Conservation (phyloP, 2,329 filamentous ascomycete genomes). For the Aspergillus aculeatus region DNA sequence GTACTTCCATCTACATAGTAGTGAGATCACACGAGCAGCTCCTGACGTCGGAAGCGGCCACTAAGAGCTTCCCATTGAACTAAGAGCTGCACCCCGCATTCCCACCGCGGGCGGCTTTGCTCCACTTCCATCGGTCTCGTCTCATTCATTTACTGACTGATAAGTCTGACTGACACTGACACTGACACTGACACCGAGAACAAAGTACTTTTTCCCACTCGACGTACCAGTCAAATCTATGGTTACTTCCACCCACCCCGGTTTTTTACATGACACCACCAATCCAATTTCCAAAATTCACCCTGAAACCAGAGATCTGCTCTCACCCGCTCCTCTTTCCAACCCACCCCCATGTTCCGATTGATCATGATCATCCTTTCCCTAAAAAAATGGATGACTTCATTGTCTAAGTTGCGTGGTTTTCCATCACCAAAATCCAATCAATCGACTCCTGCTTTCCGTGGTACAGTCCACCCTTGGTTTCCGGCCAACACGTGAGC, state of each 20-base stretch:
- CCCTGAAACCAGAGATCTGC: background rate
- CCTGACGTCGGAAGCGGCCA: constrained; percentile 29
- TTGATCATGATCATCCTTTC: background rate
- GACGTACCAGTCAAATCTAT: no score
- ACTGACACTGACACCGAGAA: background rate
- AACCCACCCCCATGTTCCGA: background rate
- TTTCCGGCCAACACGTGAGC: background rate
- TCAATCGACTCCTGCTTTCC: background rate
- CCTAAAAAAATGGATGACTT: background rate
- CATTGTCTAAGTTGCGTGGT: background rate
- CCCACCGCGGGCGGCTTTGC: constrained; percentile 13
- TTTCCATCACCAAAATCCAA: background rate
- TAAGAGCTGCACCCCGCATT: constrained; percentile 40
- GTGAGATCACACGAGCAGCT: constrained; percentile 29
- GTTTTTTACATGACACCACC: background rate
- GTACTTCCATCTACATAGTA: no score
- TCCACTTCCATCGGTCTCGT: constrained; percentile 13
- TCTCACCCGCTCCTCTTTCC: background rate
- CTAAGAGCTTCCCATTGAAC: constrained; percentile 13
- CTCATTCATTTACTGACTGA: background rate
- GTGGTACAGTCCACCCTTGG: background rate
- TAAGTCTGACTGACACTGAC: background rate
- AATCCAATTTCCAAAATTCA: background rate
- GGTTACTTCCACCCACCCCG: no score
- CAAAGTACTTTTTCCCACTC: constrained; percentile 7